Conservation (phyloP, 495 filamentous ascomycete genomes). For the Corynascus novoguineensis region DNA sequence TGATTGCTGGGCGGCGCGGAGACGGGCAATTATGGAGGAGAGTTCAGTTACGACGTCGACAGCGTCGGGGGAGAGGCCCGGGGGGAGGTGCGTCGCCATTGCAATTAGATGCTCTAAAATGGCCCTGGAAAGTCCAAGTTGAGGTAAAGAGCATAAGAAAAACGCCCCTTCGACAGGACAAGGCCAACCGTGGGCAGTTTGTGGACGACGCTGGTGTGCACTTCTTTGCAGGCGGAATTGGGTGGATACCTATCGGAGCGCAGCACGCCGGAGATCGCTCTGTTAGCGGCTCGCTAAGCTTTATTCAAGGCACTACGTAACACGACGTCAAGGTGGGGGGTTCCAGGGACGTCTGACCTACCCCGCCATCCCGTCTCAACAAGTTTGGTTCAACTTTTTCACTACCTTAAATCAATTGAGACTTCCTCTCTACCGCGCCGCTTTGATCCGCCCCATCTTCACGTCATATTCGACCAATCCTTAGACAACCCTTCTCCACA, state of each 20-base stretch:
- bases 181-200: too few relatives aligned
- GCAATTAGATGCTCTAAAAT: too few relatives aligned
- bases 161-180: too few relatives aligned
- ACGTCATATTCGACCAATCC: neutral
- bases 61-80: constrained; percentile 52
- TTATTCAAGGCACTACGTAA: constrained; percentile 16
- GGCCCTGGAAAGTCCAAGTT: too few relatives aligned
- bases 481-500: constrained; percentile 1
- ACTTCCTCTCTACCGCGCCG: neutral
- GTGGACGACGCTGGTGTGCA: too few relatives aligned
- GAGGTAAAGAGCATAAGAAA: too few relatives aligned
- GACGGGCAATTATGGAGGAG: constrained; percentile 66
- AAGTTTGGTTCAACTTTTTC: constrained; percentile 4
- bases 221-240: too few relatives aligned
- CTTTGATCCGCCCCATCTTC: neutral
- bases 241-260: neutral
- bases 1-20: constrained; percentile 43
- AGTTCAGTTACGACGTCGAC: constrained; percentile 84
- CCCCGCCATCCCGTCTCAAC: constrained; percentile 29
- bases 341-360: constrained; percentile 1
- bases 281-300: constrained; percentile 7
- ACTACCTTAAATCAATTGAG: constrained; percentile 22
- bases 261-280: constrained; percentile 8
- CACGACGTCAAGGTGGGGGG: constrained; percentile 29
- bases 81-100: constrained; percentile 36